Evolutionary conservation across 1,284 basidiomycete genomes (phyloP), one percentile per base, ranked within the genome.

Genomic region (Melampsora larici-populina): DNA sequence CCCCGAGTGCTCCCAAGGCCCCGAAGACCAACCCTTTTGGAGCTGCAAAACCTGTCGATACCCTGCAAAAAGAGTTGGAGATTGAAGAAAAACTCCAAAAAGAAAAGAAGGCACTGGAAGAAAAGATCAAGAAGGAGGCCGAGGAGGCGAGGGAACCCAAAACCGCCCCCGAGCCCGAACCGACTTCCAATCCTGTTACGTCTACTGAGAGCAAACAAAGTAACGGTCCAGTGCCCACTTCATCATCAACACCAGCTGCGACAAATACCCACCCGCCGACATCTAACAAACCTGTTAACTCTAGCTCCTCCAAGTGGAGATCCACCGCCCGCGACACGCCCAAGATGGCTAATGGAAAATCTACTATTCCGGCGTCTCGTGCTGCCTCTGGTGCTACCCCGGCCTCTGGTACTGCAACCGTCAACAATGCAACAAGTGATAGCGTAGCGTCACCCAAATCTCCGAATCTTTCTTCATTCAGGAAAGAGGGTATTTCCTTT

Each of bases 401-500:
- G 1, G 18, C 29, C 15, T 31, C 58, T 60, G 58, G 24, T 21
- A n/a, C 70, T 26, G 40, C 29, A n/a, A 33, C 68, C 17, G 13
- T 55, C 33, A 60, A 31, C 58, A 26, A 49, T 24, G 51, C 71
- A 29, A 33, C 36, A 11, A 2, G 46, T 15, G 55, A 55, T 29
- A 49, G n/a, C 43, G 48, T 40, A 24, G 40, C 51, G 40, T 75
- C 72, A 40, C 72, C 72, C 17, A 36, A 66, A 18, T 75, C 72
- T 11, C 72, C 72, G 62, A 75, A 48, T 60, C 24, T 67, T 31
- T 66, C 63, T 29, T 75, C 72, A 26, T 75, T 75, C 24, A 63
- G 72, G n/a, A 75, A 75, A 60, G 72, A 75, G 26, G 72, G 72
- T 55, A 60, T 75, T 46, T 75, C 72, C 33, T 75, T 75, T 68